Base-by-base conservation (phyloP, 305 asterid genomes). In the Fraxinus sp. region DNA sequence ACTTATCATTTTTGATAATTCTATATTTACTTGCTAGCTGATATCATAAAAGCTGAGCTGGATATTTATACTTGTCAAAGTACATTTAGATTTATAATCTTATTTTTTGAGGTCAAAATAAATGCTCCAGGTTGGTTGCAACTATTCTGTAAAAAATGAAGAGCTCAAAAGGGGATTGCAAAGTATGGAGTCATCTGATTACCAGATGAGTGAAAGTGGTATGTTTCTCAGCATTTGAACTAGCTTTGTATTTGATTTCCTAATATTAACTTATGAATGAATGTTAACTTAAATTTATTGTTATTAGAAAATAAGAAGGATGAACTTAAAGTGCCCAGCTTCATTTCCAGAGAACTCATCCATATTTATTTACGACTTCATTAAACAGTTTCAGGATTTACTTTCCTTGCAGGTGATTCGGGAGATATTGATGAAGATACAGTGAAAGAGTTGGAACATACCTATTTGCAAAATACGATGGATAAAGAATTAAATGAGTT, bases 381-480 rank as follows among this genome's bases (percentile, higher is more conserved):
- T 81, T 81, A 35, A 57, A 70, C 73, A 28, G 75, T 78, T 77
- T 76, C 70, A 16, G 86, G 43, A 72, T 75, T 35, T 7, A 49
- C 79, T 83, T 80, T 87, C 71, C 75, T 78, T 86, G 85, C 90
- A 92, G 99, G 98, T 83, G 97, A 95, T 83, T 87, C 94, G 41
- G 93, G 86, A 66, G 98, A 91, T 85, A 89, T 91, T 78, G 98
- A 97, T 85, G 98, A 97, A 81, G 99, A 92, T 89, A 83, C 97
- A 32, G 97, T 86, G 3, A 97, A 97, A 83, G 99, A 95, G 86
- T 95, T 92, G 95, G 98, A 97, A 87, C 99, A 97, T 88, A 90
- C 94, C 76, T 96, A 93, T 87, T 86, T 97, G 87, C 99, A 95
- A 92, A 94, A 90, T 84, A 92, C 90, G 57, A 84, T 97, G 98